Percentiles rank a stretch among this genome's conserved stretches.
Conservation (phyloP, 306 rosid genomes). For the Citrullus mucosospermus region DNA sequence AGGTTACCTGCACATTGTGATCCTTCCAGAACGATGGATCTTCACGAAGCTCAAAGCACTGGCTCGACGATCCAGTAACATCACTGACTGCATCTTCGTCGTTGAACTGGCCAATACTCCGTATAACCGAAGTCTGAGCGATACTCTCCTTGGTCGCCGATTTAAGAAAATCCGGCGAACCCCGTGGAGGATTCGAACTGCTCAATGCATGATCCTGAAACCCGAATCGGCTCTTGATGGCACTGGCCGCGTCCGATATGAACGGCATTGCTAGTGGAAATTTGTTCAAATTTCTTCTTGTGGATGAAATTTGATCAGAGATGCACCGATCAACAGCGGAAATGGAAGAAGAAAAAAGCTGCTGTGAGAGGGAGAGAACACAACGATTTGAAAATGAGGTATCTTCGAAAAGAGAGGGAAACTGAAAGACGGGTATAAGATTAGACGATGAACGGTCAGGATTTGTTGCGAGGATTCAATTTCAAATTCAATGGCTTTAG, state of each 20-base stretch:
- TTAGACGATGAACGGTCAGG: not conserved
- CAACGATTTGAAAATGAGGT: not conserved
- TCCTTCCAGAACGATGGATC: slow-evolving; percentile 98
- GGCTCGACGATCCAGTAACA: slow-evolving; percentile 27
- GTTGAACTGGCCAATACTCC: slow-evolving; percentile 35
- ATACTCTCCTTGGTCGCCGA: slow-evolving; percentile 38
- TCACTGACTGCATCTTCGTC: slow-evolving; percentile 28
- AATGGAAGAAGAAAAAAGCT: not conserved
- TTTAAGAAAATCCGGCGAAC: slow-evolving; percentile 55
- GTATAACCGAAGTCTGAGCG: slow-evolving; percentile 33
- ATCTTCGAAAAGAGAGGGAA: slow-evolving; percentile 4
- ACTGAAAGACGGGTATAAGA: not conserved
- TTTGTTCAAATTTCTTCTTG: not conserved
- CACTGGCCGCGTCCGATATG: slow-evolving; percentile 72
- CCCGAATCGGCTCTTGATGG: slow-evolving; percentile 75
- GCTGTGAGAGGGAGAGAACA: not conserved
- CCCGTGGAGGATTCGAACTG: slow-evolving; percentile 27
- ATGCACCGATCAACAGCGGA: not conserved
- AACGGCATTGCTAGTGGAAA: slow-evolving; percentile 43
- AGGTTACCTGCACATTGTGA: slow-evolving; percentile 81
- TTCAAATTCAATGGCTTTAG: not conserved
- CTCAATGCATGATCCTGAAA: slow-evolving; percentile 58
- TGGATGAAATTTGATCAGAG: not conserved
- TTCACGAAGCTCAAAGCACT: slow-evolving; percentile 59
- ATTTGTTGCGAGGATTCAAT: not conserved